A percentile compares a stretch with the other conserved stretches of the same genome.
Evolutionary conservation across 805 yeast genomes (phyloP).

Genomic region (Candida palmyrensis): DNA sequence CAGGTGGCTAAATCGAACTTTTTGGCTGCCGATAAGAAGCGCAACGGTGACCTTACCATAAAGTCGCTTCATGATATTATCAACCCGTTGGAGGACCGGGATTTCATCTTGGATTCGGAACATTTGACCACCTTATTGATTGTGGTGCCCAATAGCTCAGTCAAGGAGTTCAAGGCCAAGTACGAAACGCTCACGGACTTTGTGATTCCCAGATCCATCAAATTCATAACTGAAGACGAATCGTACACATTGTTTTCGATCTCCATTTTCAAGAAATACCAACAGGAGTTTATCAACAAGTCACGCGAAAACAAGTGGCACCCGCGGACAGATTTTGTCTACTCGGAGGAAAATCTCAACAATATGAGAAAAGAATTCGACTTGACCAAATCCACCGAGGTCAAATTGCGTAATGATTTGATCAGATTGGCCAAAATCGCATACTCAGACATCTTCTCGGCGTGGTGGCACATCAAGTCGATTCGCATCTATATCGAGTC

Average conservation of each 20-base stretch:
- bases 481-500: conserved; percentile 88
- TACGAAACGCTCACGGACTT: conserved; percentile 77
- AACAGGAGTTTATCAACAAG: conserved; percentile 59
- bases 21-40: conserved; percentile 86
- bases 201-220: conserved; percentile 91
- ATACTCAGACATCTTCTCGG: conserved; percentile 76
- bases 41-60: conserved; percentile 88
- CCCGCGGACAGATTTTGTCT: conserved; percentile 82
- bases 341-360: conserved; percentile 71
- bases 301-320: conserved; percentile 85
- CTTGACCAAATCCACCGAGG: conserved; percentile 68
- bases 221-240: conserved; percentile 60
- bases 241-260: conserved; percentile 74
- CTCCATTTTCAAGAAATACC: conserved; percentile 79
- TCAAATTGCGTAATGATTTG: conserved; percentile 67
- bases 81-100: conserved; percentile 67
- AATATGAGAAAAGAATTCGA: conserved; percentile 75
- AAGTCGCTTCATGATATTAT: conserved; percentile 88
- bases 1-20: conserved; percentile 79
- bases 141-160: conserved; percentile 73
- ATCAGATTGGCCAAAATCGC: conserved; percentile 83
- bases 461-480: conserved; percentile 88
- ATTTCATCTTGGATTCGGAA: conserved; percentile 82
- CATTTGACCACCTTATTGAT: conserved; percentile 80
- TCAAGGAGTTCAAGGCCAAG: conserved; percentile 53